Base-by-base conservation (phyloP, 352 stramenopile genomes). In the Pythium myriotylum region DNA sequence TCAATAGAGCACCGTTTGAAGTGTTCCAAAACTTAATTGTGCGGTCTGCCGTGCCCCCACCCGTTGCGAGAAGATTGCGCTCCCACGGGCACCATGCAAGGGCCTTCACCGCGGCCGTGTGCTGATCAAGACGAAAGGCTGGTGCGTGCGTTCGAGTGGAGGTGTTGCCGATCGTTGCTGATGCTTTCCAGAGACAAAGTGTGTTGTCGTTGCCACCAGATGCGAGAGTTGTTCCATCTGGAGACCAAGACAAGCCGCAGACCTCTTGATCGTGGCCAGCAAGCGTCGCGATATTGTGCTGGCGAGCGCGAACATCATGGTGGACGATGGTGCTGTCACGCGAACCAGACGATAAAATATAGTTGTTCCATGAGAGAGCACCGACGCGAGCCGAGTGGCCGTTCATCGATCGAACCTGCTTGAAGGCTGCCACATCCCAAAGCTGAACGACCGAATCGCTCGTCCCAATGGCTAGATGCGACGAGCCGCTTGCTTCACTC, bases 1-100 rank as follows among this genome's bases (percentile, higher is more conserved):
- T 85, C 63, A 98, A 88, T 92, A 74, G 88, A 56, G 98, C 97
- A 17, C 99, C 84, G 23, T 90, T 97, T 16, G 79, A 79, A 12
- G 94, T 94, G 74, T 99, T 99, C 97, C 97, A 99, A 65, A 99
- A 98, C 78, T 99, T 99, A 79, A 99, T 99, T 54, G 89, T 97
- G 35, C 97, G 83, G 78, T 99, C 97, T 19, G 97, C 97, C 20
- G 97, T 99, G 62, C 97, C 97, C 29, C 96, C 97, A 51, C 97
- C 97, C 12, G 94, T 97, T 1, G 97, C 97, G 39, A 99, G 85
- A 9, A 99, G 62, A 66, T 99, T 97, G 17, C 95, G 92, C 65
- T 99, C 94, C 84, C 98, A 98, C 9, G 97, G 97, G 71, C 95
- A 99, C 97, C 97, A 99, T 6, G 97, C 97, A 51, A 99, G 88